Evolutionary conservation across 2,329 filamentous ascomycete genomes (phyloP).

Genomic region (Exophiala sideris): DNA sequence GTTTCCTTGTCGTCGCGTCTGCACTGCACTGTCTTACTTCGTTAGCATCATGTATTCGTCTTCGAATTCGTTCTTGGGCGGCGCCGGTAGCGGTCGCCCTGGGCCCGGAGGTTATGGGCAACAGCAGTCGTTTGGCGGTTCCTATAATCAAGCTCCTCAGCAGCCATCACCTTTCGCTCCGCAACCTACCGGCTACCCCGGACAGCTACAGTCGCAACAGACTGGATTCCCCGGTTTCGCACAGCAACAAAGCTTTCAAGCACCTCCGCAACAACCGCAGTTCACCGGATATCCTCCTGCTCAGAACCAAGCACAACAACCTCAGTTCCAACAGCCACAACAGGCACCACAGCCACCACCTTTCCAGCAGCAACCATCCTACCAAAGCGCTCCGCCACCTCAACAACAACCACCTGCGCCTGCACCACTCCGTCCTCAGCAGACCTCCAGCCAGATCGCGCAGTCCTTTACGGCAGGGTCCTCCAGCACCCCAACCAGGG

Average conservation of each 20-base stretch:
- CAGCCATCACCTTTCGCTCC: conserved; percentile 56
- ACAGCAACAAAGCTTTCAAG: conserved; percentile 47
- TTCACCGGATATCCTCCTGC: conserved; percentile 55
- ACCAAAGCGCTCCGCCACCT: conserved; percentile 49
- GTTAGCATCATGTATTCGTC: conserved; percentile 74
- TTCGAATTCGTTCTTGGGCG: conserved; percentile 80
- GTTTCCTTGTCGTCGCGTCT: conserved; percentile 6
- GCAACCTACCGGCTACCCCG: conserved; percentile 55
- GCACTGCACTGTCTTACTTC: conserved; percentile 28
- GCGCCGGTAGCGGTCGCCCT: conserved; percentile 70
- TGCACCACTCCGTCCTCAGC: conserved; percentile 51
- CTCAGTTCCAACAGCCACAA: conserved; percentile 48
- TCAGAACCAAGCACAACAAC: conserved; percentile 48
- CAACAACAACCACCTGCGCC: conserved; percentile 43
- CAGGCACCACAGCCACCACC: conserved; percentile 52
- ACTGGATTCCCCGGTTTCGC: conserved; percentile 59
- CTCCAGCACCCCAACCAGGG: conserved; percentile 54
- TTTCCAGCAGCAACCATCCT: conserved; percentile 58
- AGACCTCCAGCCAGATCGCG: conserved; percentile 63
- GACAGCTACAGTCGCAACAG: conserved; percentile 61
- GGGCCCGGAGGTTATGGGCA: conserved; percentile 58
- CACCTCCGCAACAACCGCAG: conserved; percentile 55
- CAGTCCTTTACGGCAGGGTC: conserved; percentile 56
- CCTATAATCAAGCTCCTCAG: conserved; percentile 51
- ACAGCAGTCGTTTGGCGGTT: conserved; percentile 53